These are phyloP conservation scores for Plasmodium sp. DNA, from an alignment of 169 alveolate genomes.

Conservation along the genomic window DNA sequence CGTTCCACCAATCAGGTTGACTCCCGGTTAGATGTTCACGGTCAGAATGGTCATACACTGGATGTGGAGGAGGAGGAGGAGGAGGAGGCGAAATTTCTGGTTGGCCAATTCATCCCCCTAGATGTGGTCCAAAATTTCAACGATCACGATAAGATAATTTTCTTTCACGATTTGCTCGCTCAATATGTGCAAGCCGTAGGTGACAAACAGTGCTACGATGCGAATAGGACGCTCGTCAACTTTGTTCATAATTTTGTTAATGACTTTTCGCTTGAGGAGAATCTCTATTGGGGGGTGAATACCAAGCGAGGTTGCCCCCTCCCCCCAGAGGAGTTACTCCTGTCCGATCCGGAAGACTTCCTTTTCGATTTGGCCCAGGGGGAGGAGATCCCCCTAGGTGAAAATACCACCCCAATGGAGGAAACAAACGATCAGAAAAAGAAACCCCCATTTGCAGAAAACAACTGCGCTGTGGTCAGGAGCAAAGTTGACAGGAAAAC, in stretches of 20 bases:
- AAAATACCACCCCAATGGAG: background rate
- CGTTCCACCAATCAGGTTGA: background rate
- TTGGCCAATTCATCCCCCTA: background rate
- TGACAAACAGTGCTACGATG: conserved; percentile 20
- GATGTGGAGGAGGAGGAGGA: background rate
- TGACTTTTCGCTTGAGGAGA: conserved; percentile 10
- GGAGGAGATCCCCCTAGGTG: background rate
- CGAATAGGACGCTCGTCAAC: conserved; percentile 1
- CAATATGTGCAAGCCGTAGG: background rate
- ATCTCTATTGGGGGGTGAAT: background rate
- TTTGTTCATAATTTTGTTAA: conserved; percentile 51
- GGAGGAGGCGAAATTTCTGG: background rate
- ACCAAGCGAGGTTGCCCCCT: background rate
- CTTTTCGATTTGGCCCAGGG: background rate
- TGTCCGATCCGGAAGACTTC: background rate
- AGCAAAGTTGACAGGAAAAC: background rate
- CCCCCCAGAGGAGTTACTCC: background rate
- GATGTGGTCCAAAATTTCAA: conserved; percentile 11
- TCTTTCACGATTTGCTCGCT: conserved; percentile 13
- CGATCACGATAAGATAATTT: conserved; percentile 56
- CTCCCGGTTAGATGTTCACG: background rate
- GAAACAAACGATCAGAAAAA: background rate
- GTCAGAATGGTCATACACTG: background rate
- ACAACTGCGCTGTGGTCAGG: background rate
- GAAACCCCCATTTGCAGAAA: background rate